phyloP scores from a whole-genome alignment of 331 rosid species.

The Saraca asoca region DNA sequence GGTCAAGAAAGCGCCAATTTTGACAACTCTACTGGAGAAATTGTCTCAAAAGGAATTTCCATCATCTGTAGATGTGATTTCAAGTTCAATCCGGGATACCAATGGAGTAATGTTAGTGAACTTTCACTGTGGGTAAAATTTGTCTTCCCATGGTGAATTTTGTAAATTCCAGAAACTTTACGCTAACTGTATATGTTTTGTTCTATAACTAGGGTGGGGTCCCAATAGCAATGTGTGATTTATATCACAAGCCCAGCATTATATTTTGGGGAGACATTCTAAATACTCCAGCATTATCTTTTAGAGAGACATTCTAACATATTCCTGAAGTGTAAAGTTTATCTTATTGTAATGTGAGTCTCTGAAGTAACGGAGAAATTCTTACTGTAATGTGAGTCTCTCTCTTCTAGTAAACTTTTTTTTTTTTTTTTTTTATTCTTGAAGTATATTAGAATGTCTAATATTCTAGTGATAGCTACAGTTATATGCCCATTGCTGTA shows the following conservation, averaged over 20 bases:
- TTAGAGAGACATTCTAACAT: no score
- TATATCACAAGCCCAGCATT: conserved; percentile 1
- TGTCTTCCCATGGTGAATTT: conserved; percentile 51
- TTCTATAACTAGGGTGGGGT: conserved; percentile 32
- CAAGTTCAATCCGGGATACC: conserved; percentile 44
- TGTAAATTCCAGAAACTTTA: conserved; percentile 41
- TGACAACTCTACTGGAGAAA: conserved; percentile 20
- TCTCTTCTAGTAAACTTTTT: no score
- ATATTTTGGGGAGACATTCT: background rate
- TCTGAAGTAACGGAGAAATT: no score
- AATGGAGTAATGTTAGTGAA: conserved; percentile 29
- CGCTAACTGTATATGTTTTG: conserved; percentile 42
- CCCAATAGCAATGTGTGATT: conserved; percentile 31
- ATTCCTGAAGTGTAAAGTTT: no score
- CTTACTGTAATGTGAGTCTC: no score
- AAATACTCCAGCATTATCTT: no score
- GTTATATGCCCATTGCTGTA: no score
- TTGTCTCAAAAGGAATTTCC: conserved; percentile 27
- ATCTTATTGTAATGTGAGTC: no score
- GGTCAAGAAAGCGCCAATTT: conserved; percentile 6
- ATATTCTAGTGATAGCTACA: no score
- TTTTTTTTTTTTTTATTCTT: no score
- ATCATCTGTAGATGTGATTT: conserved; percentile 45
- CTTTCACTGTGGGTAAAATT: conserved; percentile 47
- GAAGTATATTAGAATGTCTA: no score